phyloP scores from a whole-genome alignment of 2,329 filamentous ascomycete species.

The Fusarium guadeloupense region DNA sequence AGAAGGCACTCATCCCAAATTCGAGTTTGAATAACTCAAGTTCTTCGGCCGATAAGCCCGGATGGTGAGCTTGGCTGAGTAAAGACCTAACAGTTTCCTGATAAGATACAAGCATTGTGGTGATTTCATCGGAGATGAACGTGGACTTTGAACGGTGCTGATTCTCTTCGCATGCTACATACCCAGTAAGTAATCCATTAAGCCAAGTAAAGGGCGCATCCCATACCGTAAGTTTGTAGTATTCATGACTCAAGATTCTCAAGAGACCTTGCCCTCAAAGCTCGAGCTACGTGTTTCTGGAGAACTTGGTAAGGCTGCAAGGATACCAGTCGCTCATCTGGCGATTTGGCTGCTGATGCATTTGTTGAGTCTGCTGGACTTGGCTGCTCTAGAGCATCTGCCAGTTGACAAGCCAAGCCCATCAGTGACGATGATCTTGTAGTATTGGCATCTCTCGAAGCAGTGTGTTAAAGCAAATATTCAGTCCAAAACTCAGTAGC shows the following conservation, averaged over 20 bases:
- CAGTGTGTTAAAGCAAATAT: slow-evolving; percentile 2
- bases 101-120: slow-evolving; percentile 1
- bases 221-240: neutral
- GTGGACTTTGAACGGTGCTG: accelerated
- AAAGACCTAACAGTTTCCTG: slow-evolving; percentile 3
- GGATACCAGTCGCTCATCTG: neutral
- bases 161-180: neutral
- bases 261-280: slow-evolving; percentile 7
- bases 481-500: slow-evolving; percentile 26
- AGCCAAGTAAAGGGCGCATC: accelerated
- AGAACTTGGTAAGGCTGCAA: neutral
- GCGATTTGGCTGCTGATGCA: accelerated
- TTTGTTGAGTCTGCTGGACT: accelerated
- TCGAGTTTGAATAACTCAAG: slow-evolving; percentile 11
- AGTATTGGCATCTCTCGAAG: neutral
- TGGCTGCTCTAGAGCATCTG: neutral
- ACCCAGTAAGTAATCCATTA: neutral
- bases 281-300: neutral
- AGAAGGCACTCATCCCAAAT: slow-evolving; percentile 8
- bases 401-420: neutral
- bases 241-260: slow-evolving; percentile 1
- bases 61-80: neutral
- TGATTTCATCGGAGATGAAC: neutral
- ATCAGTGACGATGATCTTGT: neutral
- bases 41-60: neutral